These are phyloP conservation scores for Nicotiana undulata DNA, from an alignment of 257 asterid species.

Conservation along the genomic window DNA sequence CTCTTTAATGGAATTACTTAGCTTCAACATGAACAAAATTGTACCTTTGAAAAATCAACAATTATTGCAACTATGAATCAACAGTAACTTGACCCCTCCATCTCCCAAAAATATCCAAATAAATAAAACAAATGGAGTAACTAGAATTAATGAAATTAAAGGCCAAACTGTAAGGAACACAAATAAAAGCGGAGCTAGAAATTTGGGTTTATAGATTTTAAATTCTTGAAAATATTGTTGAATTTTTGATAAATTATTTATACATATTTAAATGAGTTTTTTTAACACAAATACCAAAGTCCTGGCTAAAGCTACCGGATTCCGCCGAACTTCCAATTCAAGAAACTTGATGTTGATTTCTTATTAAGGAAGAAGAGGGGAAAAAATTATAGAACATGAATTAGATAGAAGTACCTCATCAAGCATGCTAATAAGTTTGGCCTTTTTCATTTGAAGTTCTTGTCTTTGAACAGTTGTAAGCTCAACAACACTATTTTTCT, in stretches of 20 bases:
- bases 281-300: too few species aligned
- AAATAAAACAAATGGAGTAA: neutral
- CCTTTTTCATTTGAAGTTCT: slow-evolving; percentile 75
- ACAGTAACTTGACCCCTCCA: neutral
- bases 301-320: too few species aligned
- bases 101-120: neutral
- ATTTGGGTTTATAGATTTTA: too few species aligned
- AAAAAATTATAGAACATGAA: neutral
- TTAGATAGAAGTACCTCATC: slow-evolving; percentile 48
- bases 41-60: neutral
- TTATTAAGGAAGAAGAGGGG: neutral
- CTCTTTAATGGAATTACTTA: neutral
- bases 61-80: neutral
- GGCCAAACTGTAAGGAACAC: neutral
- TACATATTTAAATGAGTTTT: too few species aligned
- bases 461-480: slow-evolving; percentile 60
- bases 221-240: too few species aligned
- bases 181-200: too few species aligned
- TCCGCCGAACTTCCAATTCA: neutral
- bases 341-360: neutral
- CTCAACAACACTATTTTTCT: slow-evolving; percentile 18
- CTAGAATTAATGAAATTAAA: neutral
- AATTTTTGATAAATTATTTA: too few species aligned
- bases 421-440: slow-evolving; percentile 57
- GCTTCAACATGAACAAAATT: neutral